A percentile compares a stretch with the other conserved stretches of the same genome.
Evolutionary conservation across 345 rosid species (phyloP).

Genomic region (Bruguiera gymnorhiza): DNA sequence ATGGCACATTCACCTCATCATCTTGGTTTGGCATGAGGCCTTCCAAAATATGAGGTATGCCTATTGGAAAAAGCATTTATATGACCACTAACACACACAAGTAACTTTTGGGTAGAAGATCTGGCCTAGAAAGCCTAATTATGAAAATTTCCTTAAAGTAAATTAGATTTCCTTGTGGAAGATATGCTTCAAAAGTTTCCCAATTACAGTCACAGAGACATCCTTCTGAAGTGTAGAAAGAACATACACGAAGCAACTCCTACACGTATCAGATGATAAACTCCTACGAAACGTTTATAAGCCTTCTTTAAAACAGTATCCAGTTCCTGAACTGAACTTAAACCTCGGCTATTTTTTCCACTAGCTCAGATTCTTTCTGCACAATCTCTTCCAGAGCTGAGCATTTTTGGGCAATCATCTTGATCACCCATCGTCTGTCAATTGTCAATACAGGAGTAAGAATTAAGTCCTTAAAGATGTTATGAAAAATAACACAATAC

Average conservation of each 20-base stretch:
- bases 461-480: neutral
- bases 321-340: constrained; percentile 46
- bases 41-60: neutral
- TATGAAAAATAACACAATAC: constrained; percentile 4
- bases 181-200: neutral
- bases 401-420: constrained; percentile 50
- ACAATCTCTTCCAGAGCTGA: constrained; percentile 49
- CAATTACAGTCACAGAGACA: neutral
- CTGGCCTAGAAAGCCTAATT: neutral
- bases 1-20: neutral
- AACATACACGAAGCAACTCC: constrained; percentile 11
- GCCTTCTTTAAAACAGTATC: constrained; percentile 48
- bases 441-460: constrained; percentile 10
- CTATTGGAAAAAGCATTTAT: too few relatives aligned
- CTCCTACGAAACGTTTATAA: constrained; percentile 32
- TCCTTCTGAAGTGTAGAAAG: constrained; percentile 3
- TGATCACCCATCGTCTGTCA: constrained; percentile 87
- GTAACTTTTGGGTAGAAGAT: too few relatives aligned
- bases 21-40: neutral
- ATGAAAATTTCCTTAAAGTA: neutral
- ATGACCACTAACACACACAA: too few relatives aligned
- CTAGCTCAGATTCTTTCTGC: constrained; percentile 77
- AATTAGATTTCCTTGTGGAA: neutral
- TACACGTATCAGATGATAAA: constrained; percentile 10
- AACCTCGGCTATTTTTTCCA: constrained; percentile 88